Conservation (phyloP, 169 alveolate genomes). For the Plasmodium gonderi region DNA sequence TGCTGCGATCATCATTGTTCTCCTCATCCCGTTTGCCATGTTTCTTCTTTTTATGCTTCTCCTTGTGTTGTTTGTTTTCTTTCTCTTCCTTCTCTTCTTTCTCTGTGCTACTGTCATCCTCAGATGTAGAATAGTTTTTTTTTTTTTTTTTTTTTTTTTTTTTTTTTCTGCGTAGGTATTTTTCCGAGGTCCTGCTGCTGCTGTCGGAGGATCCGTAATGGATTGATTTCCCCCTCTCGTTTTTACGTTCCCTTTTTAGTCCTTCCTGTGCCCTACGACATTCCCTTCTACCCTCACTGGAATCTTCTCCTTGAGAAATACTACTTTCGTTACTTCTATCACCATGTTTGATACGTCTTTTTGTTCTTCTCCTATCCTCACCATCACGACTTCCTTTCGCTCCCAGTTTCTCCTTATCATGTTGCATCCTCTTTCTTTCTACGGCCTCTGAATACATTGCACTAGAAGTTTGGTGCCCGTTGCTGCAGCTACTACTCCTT, state of each 20-base stretch:
- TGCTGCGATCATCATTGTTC: too few relatives aligned
- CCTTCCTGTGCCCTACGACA: not conserved
- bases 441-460: not conserved
- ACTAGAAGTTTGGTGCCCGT: not conserved
- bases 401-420: not conserved
- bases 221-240: not conserved
- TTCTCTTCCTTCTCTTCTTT: not conserved
- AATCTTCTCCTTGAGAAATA: too few relatives aligned
- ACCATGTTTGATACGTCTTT: not conserved
- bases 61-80: not conserved
- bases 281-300: not conserved
- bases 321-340: not conserved
- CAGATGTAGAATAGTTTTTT: not conserved
- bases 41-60: not conserved
- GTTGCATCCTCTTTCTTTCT: not conserved
- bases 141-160: conserved; percentile 7
- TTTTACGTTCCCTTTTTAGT: not conserved
- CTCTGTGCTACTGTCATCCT: not conserved
- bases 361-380: not conserved
- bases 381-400: not conserved
- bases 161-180: not conserved
- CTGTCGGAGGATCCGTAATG: not conserved
- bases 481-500: not conserved
- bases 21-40: not conserved
- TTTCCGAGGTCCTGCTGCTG: not conserved